These are phyloP conservation scores for Phytophthora ohioensis DNA, from an alignment of 352 stramenopile species.

Conservation along the genomic window DNA sequence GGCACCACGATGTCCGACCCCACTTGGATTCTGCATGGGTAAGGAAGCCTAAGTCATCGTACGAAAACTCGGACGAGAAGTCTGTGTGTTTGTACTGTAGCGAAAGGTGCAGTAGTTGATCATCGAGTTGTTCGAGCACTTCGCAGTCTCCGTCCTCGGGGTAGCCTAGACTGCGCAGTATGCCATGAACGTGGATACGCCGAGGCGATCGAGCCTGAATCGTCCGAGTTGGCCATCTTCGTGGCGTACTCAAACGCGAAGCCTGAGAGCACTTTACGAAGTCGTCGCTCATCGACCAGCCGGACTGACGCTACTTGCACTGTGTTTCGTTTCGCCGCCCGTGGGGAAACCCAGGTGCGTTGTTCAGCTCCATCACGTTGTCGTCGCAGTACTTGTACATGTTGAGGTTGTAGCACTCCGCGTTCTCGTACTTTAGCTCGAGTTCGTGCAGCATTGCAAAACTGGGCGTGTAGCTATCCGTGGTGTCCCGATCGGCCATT, in stretches of 20 bases:
- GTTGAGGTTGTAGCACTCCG: conserved; percentile 89
- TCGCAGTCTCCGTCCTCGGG: conserved; percentile 74
- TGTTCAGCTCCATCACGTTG: conserved; percentile 36
- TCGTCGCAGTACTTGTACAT: conserved; percentile 81
- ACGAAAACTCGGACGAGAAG: conserved; percentile 46
- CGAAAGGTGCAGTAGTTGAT: conserved; percentile 79
- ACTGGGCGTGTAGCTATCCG: conserved; percentile 64
- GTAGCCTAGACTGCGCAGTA: conserved; percentile 83
- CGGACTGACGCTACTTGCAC: conserved; percentile 67
- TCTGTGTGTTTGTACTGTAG: conserved; percentile 66
- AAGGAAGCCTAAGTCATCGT: conserved; percentile 48
- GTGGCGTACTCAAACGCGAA: conserved; percentile 89
- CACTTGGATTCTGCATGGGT: conserved; percentile 40
- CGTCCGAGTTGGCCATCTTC: conserved; percentile 79
- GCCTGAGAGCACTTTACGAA: conserved; percentile 69
- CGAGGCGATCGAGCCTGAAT: conserved; percentile 38
- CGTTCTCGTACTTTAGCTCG: conserved; percentile 73
- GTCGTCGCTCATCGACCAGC: conserved; percentile 51
- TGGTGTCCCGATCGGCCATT: conserved; percentile 54
- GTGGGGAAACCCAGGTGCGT: conserved; percentile 65
- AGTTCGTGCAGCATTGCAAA: conserved; percentile 87
- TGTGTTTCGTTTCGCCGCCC: conserved; percentile 59
- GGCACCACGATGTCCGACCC: conserved; percentile 42
- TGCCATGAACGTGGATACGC: conserved; percentile 74
- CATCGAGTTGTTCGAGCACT: conserved; percentile 79